Base-by-base conservation (phyloP, 1,284 basidiomycete species). In the Spongispora temasekensis region DNA sequence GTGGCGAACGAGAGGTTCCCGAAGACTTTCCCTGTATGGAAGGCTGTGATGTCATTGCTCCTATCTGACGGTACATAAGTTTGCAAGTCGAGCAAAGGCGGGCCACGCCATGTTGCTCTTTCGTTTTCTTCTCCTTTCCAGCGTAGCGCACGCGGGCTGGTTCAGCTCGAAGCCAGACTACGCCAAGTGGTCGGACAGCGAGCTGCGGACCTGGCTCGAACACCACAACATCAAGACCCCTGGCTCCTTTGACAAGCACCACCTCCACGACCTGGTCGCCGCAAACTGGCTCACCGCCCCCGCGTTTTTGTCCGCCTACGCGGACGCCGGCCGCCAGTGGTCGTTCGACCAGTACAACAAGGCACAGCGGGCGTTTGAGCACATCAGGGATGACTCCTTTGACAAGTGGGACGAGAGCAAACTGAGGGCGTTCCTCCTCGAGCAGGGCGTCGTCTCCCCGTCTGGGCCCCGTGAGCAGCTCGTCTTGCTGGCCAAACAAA, bases 401-500 rank as follows among this genome's bases (percentile, higher is more conserved):
- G 87, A 90, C 57, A 76, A 78, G 6, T 97, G 94, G 94, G 86
- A 91, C 69, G 94, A 97, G 71, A 89, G 86, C 30, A 83, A 83
- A 53, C 80, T 97, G 30, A 85, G 94, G 67, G 79, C 90, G 65
- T 96, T 90, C 77, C 81, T 97, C n/a, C 83, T 97, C 60, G 86
- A 93, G 70, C 88, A 95, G 65, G 94, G 94, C 51, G 81, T 96
- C 62, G 86, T 97, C 51, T 85, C 88, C 19, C 95, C 95, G 15
- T 82, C 83, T 27, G 89, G 91, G 4, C 87, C 88, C 4, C 82
- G 84, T 58, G 95, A 97, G 71, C 85, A 94, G 71, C 86, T 97
- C 32, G 80, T 89, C 19, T 77, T 90, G 19, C 81, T 93, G 32
- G 94, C 92, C 27, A 91, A 90, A 77, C 83, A 86, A 67, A 84